Percentiles rank a stretch among this genome's conserved stretches.
Evolutionary conservation across 345 rosid species (phyloP).

Genomic region (Aquilaria malaccensis): DNA sequence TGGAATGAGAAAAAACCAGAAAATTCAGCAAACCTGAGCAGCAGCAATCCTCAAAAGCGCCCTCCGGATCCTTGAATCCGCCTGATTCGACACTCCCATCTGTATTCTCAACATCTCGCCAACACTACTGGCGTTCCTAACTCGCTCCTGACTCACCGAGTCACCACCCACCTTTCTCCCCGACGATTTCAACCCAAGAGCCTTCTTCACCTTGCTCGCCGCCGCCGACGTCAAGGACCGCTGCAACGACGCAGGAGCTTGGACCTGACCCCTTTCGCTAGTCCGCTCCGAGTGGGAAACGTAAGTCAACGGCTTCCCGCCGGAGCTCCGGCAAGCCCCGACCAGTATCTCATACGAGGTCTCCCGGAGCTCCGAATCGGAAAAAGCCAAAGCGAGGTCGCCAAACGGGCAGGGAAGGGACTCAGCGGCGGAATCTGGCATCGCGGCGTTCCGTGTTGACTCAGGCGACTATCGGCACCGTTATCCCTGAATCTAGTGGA

Average conservation of each 20-base stretch:
- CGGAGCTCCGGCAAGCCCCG: slow-evolving; percentile 62
- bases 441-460: slow-evolving; percentile 1
- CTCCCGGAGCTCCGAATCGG: slow-evolving; percentile 77
- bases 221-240: slow-evolving; percentile 78
- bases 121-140: slow-evolving; percentile 51
- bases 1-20: not conserved
- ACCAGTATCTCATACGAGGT: slow-evolving; percentile 92
- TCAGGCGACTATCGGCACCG: not conserved
- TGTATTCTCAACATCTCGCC: slow-evolving; percentile 79
- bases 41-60: slow-evolving; percentile 80
- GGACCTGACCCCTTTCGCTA: slow-evolving; percentile 14
- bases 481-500: slow-evolving; percentile 6
- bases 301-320: slow-evolving; percentile 64
- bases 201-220: slow-evolving; percentile 89
- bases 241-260: slow-evolving; percentile 45
- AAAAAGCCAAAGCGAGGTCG: slow-evolving; percentile 34
- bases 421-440: slow-evolving; percentile 21
- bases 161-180: slow-evolving; percentile 26
- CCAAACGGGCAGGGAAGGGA: slow-evolving; percentile 52
- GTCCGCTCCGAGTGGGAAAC: slow-evolving; percentile 43
- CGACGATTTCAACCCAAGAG: slow-evolving; percentile 71
- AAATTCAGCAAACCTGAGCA: slow-evolving; percentile 51
- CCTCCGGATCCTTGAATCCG: slow-evolving; percentile 83
- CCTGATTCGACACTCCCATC: slow-evolving; percentile 74
- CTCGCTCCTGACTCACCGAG: slow-evolving; percentile 27